Evolutionary conservation across 495 filamentous ascomycete genomes (phyloP), one percentile per base, ranked within the genome.

Genomic region (Neurospora sp.): DNA sequence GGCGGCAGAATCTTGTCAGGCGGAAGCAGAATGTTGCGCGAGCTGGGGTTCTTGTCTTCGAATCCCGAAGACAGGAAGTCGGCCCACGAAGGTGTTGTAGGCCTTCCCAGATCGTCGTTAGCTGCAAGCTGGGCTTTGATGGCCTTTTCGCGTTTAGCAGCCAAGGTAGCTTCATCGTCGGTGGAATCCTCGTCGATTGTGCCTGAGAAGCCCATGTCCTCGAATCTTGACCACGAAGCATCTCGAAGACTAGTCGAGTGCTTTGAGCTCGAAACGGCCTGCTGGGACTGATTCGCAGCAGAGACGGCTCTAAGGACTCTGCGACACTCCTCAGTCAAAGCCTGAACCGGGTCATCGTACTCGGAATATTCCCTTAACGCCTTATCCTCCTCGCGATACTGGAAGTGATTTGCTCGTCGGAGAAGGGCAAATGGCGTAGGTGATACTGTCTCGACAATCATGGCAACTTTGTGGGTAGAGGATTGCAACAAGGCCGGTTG

Each of bases 11-110:
- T 85, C 82, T 98, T 97, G 77, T 97, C 94, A 1, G 94, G 93
- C 0, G 96, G 94, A 68, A 98, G 81, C n/a, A 96, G 82, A 40
- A 94, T 78, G 18, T 89, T 84, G 16, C 88, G 84, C 20, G 82
- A 85, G 39, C 84, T 81, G 71, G 78, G 82, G 11, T 83, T 84
- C 69, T 96, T 91, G 73, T 96, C 93, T 22, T 90, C 86, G 75
- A 99, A 99, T 0, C 96, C 96, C 61, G 93, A 94, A 3, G 92
- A 96, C 75, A 99, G 86, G 81, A 99, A 99, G 78, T 99, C 96
- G 10, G 94, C 94, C 94, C 94, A 98, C 2, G 96, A 98, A 11
- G 96, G 96, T 3, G 96, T 99, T 0, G 94, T 98, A 4, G 96
- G 96, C 53, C 96, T 88, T 20, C 89, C 94, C 72, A 92, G 79